These are phyloP conservation scores for Rostrohypoxylon terebratum DNA, from an alignment of 495 filamentous ascomycete genomes.

Conservation along the genomic window DNA sequence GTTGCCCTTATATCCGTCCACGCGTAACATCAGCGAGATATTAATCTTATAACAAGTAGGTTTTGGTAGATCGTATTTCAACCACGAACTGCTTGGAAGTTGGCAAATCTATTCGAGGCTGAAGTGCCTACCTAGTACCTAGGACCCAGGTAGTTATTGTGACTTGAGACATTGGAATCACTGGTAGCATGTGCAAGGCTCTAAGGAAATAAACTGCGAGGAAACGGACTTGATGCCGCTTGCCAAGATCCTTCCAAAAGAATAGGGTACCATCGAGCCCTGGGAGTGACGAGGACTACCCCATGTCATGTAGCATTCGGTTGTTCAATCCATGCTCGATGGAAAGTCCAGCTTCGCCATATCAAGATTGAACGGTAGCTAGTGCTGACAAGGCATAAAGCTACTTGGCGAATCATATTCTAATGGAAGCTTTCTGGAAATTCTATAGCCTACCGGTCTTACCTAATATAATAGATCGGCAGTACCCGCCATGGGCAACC, in stretches of 20 bases:
- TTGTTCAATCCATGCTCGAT: conserved; percentile 21
- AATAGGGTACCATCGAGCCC: conserved; percentile 19
- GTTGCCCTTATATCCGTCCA: neutral
- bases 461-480: conserved; percentile 32
- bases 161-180: neutral
- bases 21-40: neutral
- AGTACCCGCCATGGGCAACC: neutral
- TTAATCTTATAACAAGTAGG: neutral
- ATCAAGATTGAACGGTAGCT: conserved; percentile 23
- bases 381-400: conserved; percentile 31
- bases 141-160: too few relatives aligned
- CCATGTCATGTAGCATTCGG: conserved; percentile 29
- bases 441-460: conserved; percentile 23
- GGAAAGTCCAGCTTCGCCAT: conserved; percentile 33
- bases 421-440: conserved; percentile 35
- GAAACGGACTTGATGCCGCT: conserved; percentile 19
- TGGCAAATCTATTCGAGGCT: neutral
- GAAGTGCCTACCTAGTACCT: too few relatives aligned
- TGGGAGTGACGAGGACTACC: conserved; percentile 17
- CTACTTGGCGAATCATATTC: conserved; percentile 26
- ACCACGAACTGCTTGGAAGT: neutral
- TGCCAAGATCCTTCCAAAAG: conserved; percentile 21
- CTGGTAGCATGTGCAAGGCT: neutral
- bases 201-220: neutral
- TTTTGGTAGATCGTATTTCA: neutral